These are phyloP conservation scores for Mycena metata DNA, from an alignment of 768 basidiomycete species.

Conservation along the genomic window DNA sequence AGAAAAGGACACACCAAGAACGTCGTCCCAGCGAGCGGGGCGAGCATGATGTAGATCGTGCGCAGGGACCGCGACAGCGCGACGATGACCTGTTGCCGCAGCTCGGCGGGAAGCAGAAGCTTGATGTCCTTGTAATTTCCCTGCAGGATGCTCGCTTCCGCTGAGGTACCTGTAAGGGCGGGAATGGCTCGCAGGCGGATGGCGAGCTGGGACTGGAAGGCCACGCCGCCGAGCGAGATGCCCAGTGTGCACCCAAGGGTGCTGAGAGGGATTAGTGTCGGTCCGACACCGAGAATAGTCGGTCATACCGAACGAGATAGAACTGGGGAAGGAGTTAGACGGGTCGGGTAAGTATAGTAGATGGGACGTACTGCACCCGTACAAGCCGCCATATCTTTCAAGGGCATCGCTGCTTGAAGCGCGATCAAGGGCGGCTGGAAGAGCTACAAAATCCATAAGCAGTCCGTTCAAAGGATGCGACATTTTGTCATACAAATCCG, in stretches of 20 bases:
- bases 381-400: slow-evolving; percentile 30
- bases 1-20: slow-evolving; percentile 15
- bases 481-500: slow-evolving; percentile 13
- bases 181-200: slow-evolving; percentile 24
- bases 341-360: neutral
- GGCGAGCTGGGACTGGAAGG: slow-evolving; percentile 30
- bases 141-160: slow-evolving; percentile 26
- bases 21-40: neutral
- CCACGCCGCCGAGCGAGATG: slow-evolving; percentile 25
- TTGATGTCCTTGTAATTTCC: slow-evolving; percentile 31
- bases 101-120: slow-evolving; percentile 11
- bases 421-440: slow-evolving; percentile 31
- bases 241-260: slow-evolving; percentile 26
- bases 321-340: slow-evolving; percentile 3
- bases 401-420: slow-evolving; percentile 32
- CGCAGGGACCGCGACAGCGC: slow-evolving; percentile 29
- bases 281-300: neutral
- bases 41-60: slow-evolving; percentile 24
- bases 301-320: slow-evolving; percentile 25
- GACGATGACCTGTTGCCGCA: slow-evolving; percentile 18
- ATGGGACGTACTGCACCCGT: slow-evolving; percentile 21
- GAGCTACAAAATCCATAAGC: slow-evolving; percentile 7
- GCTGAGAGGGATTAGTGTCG: neutral
- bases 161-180: slow-evolving; percentile 12
- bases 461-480: neutral